Conservation (phyloP, 257 asterid genomes). For the Paraleonurus japonicus region DNA sequence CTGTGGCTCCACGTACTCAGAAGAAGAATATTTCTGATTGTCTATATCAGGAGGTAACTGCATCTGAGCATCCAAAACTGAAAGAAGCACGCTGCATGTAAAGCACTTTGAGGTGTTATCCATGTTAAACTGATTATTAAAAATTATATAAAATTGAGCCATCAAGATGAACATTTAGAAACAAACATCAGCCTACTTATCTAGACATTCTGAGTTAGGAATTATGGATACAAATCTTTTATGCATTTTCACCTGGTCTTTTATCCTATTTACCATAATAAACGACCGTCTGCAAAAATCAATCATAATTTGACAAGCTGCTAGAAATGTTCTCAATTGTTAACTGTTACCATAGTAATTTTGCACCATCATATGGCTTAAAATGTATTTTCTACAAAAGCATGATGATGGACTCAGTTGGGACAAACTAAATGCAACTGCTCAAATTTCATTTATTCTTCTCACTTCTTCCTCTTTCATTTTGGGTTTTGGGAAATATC, state of each 20-base stretch:
- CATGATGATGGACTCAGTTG: neutral
- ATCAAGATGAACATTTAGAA: neutral
- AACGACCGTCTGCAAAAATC: neutral
- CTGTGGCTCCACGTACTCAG: constrained; percentile 45
- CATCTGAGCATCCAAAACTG: constrained; percentile 86
- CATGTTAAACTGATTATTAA: constrained; percentile 16
- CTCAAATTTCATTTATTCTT: neutral
- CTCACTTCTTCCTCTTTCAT: neutral
- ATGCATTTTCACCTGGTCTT: neutral
- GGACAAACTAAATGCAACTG: neutral
- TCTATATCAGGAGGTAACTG: constrained; percentile 87
- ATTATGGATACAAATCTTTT: neutral
- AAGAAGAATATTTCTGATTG: constrained; percentile 45
- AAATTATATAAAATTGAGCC: neutral
- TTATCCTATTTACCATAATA: neutral
- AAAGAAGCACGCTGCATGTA: constrained; percentile 85
- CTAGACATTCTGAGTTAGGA: neutral
- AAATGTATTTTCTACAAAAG: neutral
- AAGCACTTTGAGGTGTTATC: constrained; percentile 32
- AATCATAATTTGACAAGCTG: neutral
- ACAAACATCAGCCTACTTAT: constrained; percentile 11
- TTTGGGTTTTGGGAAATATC: neutral
- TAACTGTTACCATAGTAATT: neutral
- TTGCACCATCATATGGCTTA: neutral
- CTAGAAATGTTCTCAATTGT: constrained; percentile 5